Percentiles rank a stretch among this genome's conserved stretches.
Conservation (phyloP, 2,329 filamentous ascomycete genomes). For the Macrophomina pseudophaseolina region DNA sequence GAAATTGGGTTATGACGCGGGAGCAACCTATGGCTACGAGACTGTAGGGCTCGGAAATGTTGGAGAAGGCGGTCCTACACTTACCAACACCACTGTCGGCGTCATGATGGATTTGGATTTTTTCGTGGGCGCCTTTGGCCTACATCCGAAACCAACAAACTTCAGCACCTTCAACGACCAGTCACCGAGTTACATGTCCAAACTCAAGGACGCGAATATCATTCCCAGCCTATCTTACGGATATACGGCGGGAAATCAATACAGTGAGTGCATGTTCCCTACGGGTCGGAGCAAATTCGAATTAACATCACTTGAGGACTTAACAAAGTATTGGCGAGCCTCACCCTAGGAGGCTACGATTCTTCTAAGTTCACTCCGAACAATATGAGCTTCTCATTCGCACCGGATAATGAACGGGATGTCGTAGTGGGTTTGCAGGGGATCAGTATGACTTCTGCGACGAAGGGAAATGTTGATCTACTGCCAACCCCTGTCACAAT, state of each 20-base stretch:
- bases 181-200: conserved; percentile 39
- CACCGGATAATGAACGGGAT: conserved; percentile 37
- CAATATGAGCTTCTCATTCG: conserved; percentile 36
- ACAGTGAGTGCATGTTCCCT: conserved; percentile 28
- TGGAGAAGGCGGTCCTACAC: conserved; percentile 34
- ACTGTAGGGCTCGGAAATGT: conserved; percentile 39
- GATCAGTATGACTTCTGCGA: conserved; percentile 34
- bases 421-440: conserved; percentile 36
- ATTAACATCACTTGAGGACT: conserved; percentile 15
- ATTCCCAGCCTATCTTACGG: conserved; percentile 47
- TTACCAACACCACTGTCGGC: conserved; percentile 45
- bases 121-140: conserved; percentile 46
- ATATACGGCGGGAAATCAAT: conserved; percentile 48
- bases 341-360: conserved; percentile 49
- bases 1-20: conserved; percentile 36
- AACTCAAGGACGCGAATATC: conserved; percentile 34
- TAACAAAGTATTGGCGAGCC: conserved; percentile 37
- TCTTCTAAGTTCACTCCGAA: conserved; percentile 37
- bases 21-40: conserved; percentile 44
- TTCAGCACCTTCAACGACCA: conserved; percentile 45
- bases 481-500: conserved; percentile 37
- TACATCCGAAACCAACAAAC: conserved; percentile 45
- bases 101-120: conserved; percentile 42
- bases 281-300: not conserved
- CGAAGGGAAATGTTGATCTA: conserved; percentile 31